Evolutionary conservation across 192 early-diverging fungal genomes (phyloP).

Genomic region (Globomyces pollinis-pini): DNA sequence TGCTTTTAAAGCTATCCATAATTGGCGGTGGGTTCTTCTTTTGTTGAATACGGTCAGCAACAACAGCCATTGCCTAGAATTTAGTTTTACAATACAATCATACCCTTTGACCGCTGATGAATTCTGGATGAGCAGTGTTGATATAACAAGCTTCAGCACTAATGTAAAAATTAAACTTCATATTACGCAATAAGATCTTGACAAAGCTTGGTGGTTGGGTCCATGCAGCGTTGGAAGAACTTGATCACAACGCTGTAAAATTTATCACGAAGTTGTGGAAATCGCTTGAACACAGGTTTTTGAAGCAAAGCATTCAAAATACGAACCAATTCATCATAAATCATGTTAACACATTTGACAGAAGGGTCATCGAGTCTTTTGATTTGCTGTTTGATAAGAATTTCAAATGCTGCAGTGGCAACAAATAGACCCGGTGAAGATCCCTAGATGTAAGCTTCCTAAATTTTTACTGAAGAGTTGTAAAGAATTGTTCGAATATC

Average conservation of each 20-base stretch:
- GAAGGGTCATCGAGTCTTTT: conserved; percentile 95
- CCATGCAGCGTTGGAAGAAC: conserved; percentile 86
- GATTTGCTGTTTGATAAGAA: conserved; percentile 98
- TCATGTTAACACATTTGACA: conserved; percentile 88
- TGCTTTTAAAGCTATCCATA: conserved; percentile 15
- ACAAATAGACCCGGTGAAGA: conserved; percentile 97
- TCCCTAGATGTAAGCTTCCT: conserved; percentile 47
- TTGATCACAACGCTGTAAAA: conserved; percentile 89
- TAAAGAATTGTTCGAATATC: conserved; percentile 98
- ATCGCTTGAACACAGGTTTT: conserved; percentile 93
- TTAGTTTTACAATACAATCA: too few species aligned
- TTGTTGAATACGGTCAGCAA: conserved; percentile 76
- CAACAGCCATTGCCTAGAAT: conserved; percentile 70
- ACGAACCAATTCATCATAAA: conserved; percentile 96
- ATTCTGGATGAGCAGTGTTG: conserved; percentile 99
- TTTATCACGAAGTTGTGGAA: conserved; percentile 87
- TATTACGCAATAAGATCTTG: conserved; percentile 79
- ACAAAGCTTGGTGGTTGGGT: conserved; percentile 92
- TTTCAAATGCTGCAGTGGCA: conserved; percentile 92
- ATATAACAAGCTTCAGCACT: conserved; percentile 93
- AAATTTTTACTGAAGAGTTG: conserved; percentile 92
- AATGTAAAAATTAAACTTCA: conserved; percentile 9
- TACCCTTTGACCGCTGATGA: conserved; percentile 87
- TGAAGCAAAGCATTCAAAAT: conserved; percentile 87
- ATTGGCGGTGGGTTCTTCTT: conserved; percentile 43